Conservation (phyloP, 2,329 filamentous ascomycete species). For the Fonsecaea monophora region DNA sequence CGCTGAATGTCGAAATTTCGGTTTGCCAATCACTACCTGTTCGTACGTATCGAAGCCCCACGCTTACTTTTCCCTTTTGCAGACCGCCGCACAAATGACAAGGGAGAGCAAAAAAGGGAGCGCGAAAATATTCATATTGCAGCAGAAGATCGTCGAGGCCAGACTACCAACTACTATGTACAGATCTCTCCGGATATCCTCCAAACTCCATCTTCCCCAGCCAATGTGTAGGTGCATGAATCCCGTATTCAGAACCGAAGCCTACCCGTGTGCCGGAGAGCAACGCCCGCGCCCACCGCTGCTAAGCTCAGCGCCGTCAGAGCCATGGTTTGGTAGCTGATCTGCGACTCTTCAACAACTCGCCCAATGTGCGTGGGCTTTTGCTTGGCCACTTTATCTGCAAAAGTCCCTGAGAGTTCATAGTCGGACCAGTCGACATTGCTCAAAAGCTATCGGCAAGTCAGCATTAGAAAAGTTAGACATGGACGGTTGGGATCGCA, state of each 20-base stretch:
- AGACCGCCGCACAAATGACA: constrained; percentile 2
- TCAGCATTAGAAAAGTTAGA: constrained; percentile 13
- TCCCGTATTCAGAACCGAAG: constrained; percentile 24
- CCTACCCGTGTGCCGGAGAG: constrained; percentile 29
- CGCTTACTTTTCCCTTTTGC: background rate
- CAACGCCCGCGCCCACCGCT: constrained; percentile 49
- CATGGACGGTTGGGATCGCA: background rate
- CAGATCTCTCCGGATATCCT: background rate
- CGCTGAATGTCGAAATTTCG: constrained; percentile 9
- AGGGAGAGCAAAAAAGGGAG: background rate
- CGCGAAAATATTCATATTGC: background rate
- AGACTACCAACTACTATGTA: background rate
- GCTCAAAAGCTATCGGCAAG: constrained; percentile 38
- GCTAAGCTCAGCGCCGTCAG: constrained; percentile 79
- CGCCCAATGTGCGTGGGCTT: constrained; percentile 41
- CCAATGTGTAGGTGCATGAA: background rate
- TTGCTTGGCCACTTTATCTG: constrained; percentile 30
- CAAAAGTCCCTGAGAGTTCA: constrained; percentile 37
- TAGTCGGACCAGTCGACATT: constrained; percentile 43
- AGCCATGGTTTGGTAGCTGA: constrained; percentile 55
- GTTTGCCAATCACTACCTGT: constrained; percentile 11
- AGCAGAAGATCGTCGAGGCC: background rate
- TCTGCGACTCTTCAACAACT: constrained; percentile 47
- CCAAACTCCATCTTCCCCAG: constrained; percentile 1
- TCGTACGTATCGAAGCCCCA: constrained; percentile 6